Evolutionary conservation across 345 rosid genomes (phyloP).

Genomic region (Citrus maxima): DNA sequence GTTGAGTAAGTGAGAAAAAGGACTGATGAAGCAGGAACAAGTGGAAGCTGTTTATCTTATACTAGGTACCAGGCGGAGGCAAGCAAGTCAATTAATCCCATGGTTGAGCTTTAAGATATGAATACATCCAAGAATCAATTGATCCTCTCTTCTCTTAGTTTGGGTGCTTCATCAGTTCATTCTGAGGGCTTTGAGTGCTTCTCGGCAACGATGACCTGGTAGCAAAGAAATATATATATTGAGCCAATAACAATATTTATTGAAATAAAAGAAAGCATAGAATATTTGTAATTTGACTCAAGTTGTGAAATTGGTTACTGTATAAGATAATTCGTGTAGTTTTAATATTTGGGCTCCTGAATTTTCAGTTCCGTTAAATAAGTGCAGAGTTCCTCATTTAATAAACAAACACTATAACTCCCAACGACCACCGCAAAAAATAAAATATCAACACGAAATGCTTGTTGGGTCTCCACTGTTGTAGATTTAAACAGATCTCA

Average conservation of each 20-base stretch:
- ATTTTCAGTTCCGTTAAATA: not conserved
- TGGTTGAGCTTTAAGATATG: too few species aligned
- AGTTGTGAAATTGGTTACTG: not conserved
- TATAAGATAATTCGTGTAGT: not conserved
- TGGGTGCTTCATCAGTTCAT: not conserved
- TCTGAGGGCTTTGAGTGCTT: not conserved
- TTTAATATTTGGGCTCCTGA: not conserved
- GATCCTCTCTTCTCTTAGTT: not conserved
- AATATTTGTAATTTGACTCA: not conserved
- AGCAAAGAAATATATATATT: not conserved
- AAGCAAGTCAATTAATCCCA: too few species aligned
- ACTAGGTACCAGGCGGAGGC: too few species aligned
- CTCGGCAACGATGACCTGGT: not conserved
- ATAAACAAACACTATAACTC: not conserved
- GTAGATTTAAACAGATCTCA: accelerated
- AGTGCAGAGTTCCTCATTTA: not conserved
- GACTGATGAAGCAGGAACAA: not conserved
- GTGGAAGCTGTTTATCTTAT: not conserved
- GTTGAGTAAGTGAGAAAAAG: not conserved
- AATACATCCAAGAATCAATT: too few species aligned
- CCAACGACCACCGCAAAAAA: not conserved
- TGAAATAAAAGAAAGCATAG: not conserved
- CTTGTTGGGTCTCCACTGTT: too few species aligned
- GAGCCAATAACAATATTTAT: not conserved
- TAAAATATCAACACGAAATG: too few species aligned